Percentiles rank a stretch among this genome's conserved stretches.
These are phyloP conservation scores for Viridothelium virens DNA, from an alignment of 495 filamentous ascomycete species.

Conservation along the genomic window DNA sequence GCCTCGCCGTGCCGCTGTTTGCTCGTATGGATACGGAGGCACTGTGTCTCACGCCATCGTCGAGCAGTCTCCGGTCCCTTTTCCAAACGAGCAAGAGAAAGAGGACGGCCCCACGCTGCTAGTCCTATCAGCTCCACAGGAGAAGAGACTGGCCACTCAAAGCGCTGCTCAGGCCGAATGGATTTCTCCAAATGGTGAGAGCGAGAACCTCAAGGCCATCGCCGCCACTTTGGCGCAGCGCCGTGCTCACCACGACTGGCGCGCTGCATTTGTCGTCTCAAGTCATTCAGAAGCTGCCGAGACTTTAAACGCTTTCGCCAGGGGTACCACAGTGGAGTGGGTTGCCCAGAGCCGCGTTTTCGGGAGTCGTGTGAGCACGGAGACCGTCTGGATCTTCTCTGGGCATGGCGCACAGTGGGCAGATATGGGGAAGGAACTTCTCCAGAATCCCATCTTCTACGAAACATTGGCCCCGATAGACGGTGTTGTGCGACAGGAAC, in stretches of 20 bases:
- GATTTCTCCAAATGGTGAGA: background rate
- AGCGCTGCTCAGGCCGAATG: background rate
- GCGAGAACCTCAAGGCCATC: constrained; percentile 17
- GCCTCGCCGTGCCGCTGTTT: constrained; percentile 36
- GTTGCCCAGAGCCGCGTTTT: background rate
- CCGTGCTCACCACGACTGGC: constrained; percentile 31
- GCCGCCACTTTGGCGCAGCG: constrained; percentile 28
- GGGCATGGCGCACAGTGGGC: constrained; percentile 42
- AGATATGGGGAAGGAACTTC: constrained; percentile 39
- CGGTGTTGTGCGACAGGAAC: constrained; percentile 13
- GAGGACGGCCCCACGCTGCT: background rate
- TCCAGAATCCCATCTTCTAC: constrained; percentile 33
- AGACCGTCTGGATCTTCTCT: constrained; percentile 32
- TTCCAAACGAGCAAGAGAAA: background rate
- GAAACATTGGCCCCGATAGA: constrained; percentile 23
- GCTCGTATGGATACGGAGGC: constrained; percentile 42
- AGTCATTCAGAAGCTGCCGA: constrained; percentile 25
- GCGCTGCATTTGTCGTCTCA: constrained; percentile 25
- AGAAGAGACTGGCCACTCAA: background rate
- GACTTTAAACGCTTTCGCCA: constrained; percentile 23
- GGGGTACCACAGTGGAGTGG: constrained; percentile 23
- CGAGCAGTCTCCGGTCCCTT: constrained; percentile 22
- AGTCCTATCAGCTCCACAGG: background rate
- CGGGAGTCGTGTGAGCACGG: background rate
- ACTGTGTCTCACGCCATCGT: constrained; percentile 39